Percentiles rank a stretch among this genome's conserved stretches.
These are phyloP conservation scores for Phlebiopsis gigantea DNA, from an alignment of 768 basidiomycete species.

Conservation along the genomic window DNA sequence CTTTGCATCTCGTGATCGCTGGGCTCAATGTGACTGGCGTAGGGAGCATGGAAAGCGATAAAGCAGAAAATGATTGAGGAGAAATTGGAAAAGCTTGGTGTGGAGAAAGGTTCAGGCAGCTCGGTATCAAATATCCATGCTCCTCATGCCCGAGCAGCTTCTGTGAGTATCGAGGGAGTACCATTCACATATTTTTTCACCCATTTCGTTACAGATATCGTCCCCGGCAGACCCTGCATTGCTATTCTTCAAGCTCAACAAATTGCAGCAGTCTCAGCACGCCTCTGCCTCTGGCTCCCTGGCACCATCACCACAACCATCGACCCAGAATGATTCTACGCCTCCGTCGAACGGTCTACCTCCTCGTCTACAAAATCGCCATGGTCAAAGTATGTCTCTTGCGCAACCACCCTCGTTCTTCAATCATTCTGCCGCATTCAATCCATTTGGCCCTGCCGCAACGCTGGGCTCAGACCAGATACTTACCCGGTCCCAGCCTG, in stretches of 20 bases:
- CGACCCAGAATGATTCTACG: constrained; percentile 29
- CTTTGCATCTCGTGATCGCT: constrained; percentile 8
- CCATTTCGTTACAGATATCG: constrained; percentile 54
- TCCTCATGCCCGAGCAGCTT: constrained; percentile 79
- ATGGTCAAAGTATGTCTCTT: constrained; percentile 73
- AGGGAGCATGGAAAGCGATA: constrained; percentile 62
- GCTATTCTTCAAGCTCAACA: constrained; percentile 77
- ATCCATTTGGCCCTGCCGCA: constrained; percentile 63
- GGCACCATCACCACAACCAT: constrained; percentile 61
- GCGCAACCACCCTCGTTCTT: constrained; percentile 49
- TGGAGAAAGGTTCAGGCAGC: constrained; percentile 57
- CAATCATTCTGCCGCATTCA: constrained; percentile 40
- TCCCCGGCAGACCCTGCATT: constrained; percentile 87
- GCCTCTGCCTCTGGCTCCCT: constrained; percentile 47
- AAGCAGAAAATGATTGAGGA: constrained; percentile 72
- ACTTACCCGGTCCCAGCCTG: constrained; percentile 22
- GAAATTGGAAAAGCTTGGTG: constrained; percentile 74
- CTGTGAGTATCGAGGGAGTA: constrained; percentile 48
- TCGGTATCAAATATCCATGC: constrained; percentile 58
- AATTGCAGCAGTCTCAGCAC: constrained; percentile 69
- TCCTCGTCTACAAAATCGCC: constrained; percentile 45
- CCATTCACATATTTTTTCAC: constrained; percentile 10
- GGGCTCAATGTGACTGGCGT: background rate
- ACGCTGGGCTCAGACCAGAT: constrained; percentile 48
- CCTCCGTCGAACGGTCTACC: constrained; percentile 46